Evolutionary conservation across 345 rosid species (phyloP).

Genomic region (Microthlaspi erraticum): DNA sequence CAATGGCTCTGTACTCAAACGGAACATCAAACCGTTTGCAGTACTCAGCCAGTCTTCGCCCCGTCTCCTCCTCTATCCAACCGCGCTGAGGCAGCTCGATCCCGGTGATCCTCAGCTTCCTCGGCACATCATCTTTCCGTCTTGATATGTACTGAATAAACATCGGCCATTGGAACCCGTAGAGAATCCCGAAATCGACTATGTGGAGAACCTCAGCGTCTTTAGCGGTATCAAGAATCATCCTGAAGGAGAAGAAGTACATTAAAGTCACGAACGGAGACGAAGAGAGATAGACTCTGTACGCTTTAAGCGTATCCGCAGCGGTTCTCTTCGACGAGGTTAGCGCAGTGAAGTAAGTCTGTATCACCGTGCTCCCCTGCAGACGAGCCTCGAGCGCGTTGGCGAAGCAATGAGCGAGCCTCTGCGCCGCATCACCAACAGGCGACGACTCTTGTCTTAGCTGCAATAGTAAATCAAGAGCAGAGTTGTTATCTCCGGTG

Average conservation of each 20-base stretch:
- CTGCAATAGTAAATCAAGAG: constrained; percentile 68
- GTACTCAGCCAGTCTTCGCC: constrained; percentile 64
- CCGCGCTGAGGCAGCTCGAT: constrained; percentile 84
- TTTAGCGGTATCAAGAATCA: constrained; percentile 53
- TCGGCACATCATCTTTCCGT: constrained; percentile 56
- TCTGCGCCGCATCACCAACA: constrained; percentile 72
- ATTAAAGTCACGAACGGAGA: constrained; percentile 67
- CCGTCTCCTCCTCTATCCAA: constrained; percentile 72
- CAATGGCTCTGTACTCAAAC: constrained; percentile 70
- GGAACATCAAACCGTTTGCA: constrained; percentile 76
- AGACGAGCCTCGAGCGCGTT: constrained; percentile 84
- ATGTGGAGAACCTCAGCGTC: constrained; percentile 66
- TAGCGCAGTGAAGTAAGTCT: constrained; percentile 41
- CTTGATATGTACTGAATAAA: constrained; percentile 65
- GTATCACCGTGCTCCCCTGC: constrained; percentile 50
- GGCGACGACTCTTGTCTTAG: constrained; percentile 70
- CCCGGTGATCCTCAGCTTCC: constrained; percentile 77
- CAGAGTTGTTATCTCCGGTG: constrained; percentile 63
- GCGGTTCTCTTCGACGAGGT: constrained; percentile 52
- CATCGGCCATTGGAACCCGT: constrained; percentile 89
- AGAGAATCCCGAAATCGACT: constrained; percentile 76
- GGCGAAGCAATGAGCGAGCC: constrained; percentile 81
- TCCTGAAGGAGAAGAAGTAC: constrained; percentile 54
- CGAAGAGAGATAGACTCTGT: constrained; percentile 54
- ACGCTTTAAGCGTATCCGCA: constrained; percentile 70